These are phyloP conservation scores for Berkeleyomyces rouxiae DNA, from an alignment of 2,329 filamentous ascomycete genomes.

Conservation along the genomic window DNA sequence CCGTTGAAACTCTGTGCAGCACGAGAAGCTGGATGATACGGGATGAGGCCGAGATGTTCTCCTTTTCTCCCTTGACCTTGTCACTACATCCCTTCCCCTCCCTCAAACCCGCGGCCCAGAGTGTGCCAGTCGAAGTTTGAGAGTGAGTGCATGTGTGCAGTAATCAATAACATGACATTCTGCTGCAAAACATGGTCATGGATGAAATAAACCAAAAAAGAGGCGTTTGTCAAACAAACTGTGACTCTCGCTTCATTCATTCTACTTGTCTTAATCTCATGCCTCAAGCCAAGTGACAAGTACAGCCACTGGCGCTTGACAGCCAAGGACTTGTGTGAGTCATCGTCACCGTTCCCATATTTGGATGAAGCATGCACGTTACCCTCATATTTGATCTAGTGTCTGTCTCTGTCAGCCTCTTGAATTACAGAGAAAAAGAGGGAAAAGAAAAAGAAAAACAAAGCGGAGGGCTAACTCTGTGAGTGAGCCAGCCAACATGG, in stretches of 20 bases:
- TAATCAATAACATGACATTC: background rate
- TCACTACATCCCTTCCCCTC: background rate
- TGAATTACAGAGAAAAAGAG: too few relatives aligned
- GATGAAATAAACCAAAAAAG: background rate
- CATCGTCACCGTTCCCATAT: too few relatives aligned
- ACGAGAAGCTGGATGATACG: background rate
- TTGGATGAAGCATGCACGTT: too few relatives aligned
- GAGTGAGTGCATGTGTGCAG: constrained; percentile 14
- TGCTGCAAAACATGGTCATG: background rate
- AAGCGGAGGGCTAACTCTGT: too few relatives aligned
- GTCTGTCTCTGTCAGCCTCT: too few relatives aligned
- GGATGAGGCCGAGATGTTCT: background rate
- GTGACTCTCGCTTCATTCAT: background rate
- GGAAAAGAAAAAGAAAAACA: too few relatives aligned
- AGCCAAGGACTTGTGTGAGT: too few relatives aligned
- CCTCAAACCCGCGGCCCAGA: background rate
- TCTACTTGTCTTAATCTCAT: background rate
- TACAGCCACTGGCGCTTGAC: too few relatives aligned
- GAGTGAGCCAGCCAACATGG: too few relatives aligned
- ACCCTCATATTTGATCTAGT: too few relatives aligned
- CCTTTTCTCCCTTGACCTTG: constrained; percentile 12
- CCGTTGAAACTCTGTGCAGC: constrained; percentile 9
- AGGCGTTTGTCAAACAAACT: background rate
- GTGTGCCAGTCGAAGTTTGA: constrained; percentile 7
- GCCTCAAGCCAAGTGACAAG: background rate